phyloP scores from a whole-genome alignment of 345 rosid genomes.

The Heritiera littoralis region DNA sequence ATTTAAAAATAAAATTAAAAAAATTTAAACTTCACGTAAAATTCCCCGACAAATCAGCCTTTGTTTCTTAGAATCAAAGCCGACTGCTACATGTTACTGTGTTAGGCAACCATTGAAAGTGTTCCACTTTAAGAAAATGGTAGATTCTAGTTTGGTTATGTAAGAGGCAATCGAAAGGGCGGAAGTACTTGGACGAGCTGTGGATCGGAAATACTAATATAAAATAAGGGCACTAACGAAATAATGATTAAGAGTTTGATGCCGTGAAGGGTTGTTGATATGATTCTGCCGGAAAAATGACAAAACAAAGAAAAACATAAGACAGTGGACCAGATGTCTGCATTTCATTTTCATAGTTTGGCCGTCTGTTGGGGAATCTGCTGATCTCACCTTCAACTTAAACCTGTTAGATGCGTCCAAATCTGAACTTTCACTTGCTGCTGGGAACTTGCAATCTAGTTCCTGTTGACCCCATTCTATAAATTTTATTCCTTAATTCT shows the following conservation, averaged over 20 bases:
- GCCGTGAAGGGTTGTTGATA: conserved; percentile 25
- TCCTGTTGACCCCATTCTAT: not conserved
- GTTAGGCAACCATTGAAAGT: not conserved
- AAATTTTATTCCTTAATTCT: no score
- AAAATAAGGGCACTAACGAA: conserved; percentile 14
- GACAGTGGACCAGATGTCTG: conserved; percentile 2
- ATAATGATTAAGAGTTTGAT: conserved; percentile 44
- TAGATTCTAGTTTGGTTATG: not conserved
- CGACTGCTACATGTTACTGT: no score
- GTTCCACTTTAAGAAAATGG: not conserved
- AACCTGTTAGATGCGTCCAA: conserved; percentile 11
- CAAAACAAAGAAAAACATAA: conserved; percentile 27
- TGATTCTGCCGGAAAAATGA: conserved; percentile 41
- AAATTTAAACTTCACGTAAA: no score
- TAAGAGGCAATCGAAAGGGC: not conserved
- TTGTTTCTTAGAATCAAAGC: no score
- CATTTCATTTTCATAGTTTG: not conserved
- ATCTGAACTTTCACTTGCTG: conserved; percentile 4
- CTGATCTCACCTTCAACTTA: conserved; percentile 27
- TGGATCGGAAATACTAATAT: not conserved
- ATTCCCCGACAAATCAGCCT: no score
- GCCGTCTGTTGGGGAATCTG: conserved; percentile 42
- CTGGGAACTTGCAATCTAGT: not conserved
- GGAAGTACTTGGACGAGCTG: not conserved
- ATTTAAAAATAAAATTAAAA: no score